Percentiles rank a stretch among this genome's conserved stretches.
phyloP scores from a whole-genome alignment of 108 stramenopile genomes.

The Asterionellopsis glacialis region DNA sequence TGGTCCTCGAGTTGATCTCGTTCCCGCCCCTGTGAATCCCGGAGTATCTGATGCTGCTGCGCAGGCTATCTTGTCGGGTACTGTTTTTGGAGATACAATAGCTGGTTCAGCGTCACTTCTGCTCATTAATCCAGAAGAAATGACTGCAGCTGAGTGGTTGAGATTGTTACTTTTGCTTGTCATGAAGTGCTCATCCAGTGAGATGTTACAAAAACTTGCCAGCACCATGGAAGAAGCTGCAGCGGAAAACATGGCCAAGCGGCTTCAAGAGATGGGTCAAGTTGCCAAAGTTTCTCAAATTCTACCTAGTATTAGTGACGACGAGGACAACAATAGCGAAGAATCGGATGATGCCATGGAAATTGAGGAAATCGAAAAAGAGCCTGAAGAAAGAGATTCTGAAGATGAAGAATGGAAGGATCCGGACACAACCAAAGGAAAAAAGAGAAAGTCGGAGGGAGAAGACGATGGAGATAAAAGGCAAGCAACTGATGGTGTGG shows the following conservation, averaged over 20 bases:
- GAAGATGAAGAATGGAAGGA: constrained; percentile 6
- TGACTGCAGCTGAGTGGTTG: constrained; percentile 69
- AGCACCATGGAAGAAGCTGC: constrained; percentile 49
- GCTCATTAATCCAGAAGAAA: constrained; percentile 48
- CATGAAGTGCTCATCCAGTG: constrained; percentile 77
- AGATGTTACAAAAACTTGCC: constrained; percentile 56
- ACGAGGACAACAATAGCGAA: constrained; percentile 19
- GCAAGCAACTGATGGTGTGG: background rate
- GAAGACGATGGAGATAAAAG: background rate
- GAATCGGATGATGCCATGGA: background rate
- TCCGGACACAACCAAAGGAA: background rate
- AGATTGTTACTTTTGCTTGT: constrained; percentile 56
- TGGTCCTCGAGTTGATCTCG: constrained; percentile 44
- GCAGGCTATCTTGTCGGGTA: constrained; percentile 58
- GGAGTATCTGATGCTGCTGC: constrained; percentile 74
- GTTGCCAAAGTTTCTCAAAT: constrained; percentile 23
- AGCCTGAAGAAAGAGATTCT: background rate
- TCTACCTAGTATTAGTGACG: constrained; percentile 25
- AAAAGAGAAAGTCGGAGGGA: background rate
- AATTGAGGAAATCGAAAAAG: background rate
- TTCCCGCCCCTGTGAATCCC: constrained; percentile 74
- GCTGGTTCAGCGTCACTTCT: constrained; percentile 46
- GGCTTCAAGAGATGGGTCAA: constrained; percentile 16
- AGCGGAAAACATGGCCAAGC: constrained; percentile 34
- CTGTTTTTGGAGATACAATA: constrained; percentile 72